Evolutionary conservation across 148 eudicot genomes (phyloP), one percentile per base, ranked within the genome.

Genomic region (Cornus florida): DNA sequence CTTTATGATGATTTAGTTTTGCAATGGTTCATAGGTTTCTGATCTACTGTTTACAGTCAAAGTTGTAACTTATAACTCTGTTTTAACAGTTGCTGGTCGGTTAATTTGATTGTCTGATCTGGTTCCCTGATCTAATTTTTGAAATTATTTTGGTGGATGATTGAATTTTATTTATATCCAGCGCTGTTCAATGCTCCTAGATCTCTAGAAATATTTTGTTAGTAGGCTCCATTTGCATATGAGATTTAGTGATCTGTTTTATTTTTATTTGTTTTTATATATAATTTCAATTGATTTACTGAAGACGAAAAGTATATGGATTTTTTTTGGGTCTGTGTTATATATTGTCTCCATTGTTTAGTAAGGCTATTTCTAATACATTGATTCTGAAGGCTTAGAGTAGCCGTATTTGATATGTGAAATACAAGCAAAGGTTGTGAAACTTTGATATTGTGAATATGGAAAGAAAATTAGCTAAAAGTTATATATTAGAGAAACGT

Each of bases 71-170:
- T 10, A 66, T 75, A 11, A 35, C 23, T 65, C 62, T 23, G 8
- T 46, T 6, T 35, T 38, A 48, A 66, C 23, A 32, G 6, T 66
- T 35, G 38, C 10, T 24, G 39, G 66, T 75, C 38, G 17, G 17
- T 66, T 10, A 0, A 24, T 31, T 20, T 28, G 23, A 31, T 48
- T 67, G 28, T 50, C 12, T 66, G 69, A 76, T 76, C 39, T 66
- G 78, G 23, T 35, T 41, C 17, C 22, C 23, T 65, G 78, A 75
- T 75, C 78, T 75, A 20, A 31, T 35, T 3, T 41, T 75, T 14
- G 22, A 66, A 74, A 23, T 16, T 39, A 38, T 12, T 12, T 23
- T 10, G 17, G 7, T 62, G 7, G 24, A 62, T 62, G 66, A 4
- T 62, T 62, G 23, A 20, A 62, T n/a, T 62, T 62, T n/a, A 13